Evolutionary conservation across 306 rosid species (phyloP).

Genomic region (Dicorynia guianensis): DNA sequence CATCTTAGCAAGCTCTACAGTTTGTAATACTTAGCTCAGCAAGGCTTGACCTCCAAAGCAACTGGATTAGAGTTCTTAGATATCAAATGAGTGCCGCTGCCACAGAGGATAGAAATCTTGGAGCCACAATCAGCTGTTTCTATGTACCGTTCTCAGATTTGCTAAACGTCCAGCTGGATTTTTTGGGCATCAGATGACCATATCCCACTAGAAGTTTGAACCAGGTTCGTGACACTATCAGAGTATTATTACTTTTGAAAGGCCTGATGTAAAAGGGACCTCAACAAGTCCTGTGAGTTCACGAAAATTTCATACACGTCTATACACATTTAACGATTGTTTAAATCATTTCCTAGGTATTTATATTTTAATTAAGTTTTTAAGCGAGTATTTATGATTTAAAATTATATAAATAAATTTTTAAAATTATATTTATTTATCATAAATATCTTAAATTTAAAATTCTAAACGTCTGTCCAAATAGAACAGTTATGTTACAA

Average conservation of each 20-base stretch:
- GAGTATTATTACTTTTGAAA: not conserved
- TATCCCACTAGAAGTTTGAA: not conserved
- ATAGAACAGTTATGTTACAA: no score
- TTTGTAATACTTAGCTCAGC: conserved; percentile 66
- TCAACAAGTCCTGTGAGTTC: not conserved
- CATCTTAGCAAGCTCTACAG: conserved; percentile 85
- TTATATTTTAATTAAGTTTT: no score
- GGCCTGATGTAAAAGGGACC: not conserved
- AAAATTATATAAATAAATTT: no score
- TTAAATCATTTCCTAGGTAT: no score
- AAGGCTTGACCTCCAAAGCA: conserved; percentile 78
- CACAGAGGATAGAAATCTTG: conserved; percentile 14
- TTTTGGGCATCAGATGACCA: conserved; percentile 3
- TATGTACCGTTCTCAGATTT: not conserved
- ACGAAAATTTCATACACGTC: not conserved
- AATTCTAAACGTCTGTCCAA: no score
- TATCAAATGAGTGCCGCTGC: conserved; percentile 44
- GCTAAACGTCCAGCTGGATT: not conserved
- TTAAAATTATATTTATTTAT: no score
- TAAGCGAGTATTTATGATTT: no score
- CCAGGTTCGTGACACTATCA: not conserved
- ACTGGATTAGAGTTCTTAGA: conserved; percentile 73
- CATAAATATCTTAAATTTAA: no score
- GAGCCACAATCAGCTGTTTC: conserved; percentile 1
- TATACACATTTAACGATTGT: no score